Conservation (phyloP, 169 alveolate species). For the Plasmodium coatneyi region DNA sequence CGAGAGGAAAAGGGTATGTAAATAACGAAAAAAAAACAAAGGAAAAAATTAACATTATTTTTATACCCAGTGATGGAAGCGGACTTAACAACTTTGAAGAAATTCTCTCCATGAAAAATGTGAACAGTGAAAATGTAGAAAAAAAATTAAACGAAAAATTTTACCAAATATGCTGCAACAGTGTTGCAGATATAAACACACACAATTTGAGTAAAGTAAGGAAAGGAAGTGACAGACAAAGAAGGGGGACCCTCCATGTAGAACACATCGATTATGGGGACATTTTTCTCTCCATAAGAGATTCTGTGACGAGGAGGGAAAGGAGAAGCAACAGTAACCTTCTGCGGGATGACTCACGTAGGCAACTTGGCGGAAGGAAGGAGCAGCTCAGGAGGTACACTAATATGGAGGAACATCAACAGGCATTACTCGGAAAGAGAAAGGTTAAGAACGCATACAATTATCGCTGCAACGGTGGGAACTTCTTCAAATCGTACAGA, state of each 20-base stretch:
- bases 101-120: constrained; percentile 29
- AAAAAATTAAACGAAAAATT: constrained; percentile 52
- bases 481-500: background rate
- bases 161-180: constrained; percentile 57
- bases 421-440: background rate
- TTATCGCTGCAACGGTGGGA: background rate
- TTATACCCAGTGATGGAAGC: constrained; percentile 22
- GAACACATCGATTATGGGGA: constrained; percentile 67
- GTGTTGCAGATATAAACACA: constrained; percentile 70
- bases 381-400: background rate
- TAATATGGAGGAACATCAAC: background rate
- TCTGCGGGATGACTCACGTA: background rate
- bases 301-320: background rate
- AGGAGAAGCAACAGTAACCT: constrained; percentile 3
- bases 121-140: constrained; percentile 25
- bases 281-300: constrained; percentile 44
- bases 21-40: background rate
- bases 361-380: background rate
- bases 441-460: constrained; percentile 5
- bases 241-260: constrained; percentile 21
- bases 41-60: constrained; percentile 62
- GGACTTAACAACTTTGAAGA: constrained; percentile 56
- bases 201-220: constrained; percentile 46
- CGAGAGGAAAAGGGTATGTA: background rate
- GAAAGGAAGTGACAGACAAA: background rate